These are phyloP conservation scores for Lodderomyces orthopsilosis DNA, from an alignment of 1,139 yeast species.

Conservation along the genomic window DNA sequence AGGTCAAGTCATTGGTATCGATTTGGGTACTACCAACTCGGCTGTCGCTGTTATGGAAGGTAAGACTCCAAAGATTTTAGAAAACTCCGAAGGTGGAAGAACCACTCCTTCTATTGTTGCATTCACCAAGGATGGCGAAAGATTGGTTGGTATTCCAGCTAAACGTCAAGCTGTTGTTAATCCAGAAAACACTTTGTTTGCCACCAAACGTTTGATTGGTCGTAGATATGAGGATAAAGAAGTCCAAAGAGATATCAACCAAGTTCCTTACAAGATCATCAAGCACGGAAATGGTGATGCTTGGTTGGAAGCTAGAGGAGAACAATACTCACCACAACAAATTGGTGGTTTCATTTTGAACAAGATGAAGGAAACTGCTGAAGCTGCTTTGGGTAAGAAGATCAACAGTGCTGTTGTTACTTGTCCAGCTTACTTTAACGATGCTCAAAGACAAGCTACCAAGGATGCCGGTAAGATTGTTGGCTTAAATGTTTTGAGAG, in stretches of 20 bases:
- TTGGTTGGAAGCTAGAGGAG: conserved; percentile 98
- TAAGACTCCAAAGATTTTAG: conserved; percentile 91
- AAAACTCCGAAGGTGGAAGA: conserved; percentile 98
- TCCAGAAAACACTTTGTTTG: conserved; percentile 96
- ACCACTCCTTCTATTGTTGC: conserved; percentile 99
- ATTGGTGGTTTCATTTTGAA: conserved; percentile 95
- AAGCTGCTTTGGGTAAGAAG: conserved; percentile 79
- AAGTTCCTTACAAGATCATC: conserved; percentile 96
- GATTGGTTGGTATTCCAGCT: conserved; percentile 97
- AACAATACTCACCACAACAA: conserved; percentile 91
- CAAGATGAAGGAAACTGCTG: conserved; percentile 98
- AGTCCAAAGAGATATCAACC: conserved; percentile 94
- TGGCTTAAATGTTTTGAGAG: conserved; percentile 93
- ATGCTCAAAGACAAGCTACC: conserved; percentile 98
- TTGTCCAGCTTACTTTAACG: conserved; percentile 97
- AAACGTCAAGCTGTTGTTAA: conserved; percentile 98
- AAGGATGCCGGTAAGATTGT: conserved; percentile 98
- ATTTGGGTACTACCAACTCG: conserved; percentile 98
- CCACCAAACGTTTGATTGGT: conserved; percentile 98
- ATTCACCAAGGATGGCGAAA: conserved; percentile 85
- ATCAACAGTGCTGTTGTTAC: conserved; percentile 91
- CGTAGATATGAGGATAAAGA: conserved; percentile 95
- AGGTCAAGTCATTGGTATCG: conserved; percentile 95
- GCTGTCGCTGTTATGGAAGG: conserved; percentile 95
- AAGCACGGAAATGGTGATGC: conserved; percentile 98